These are phyloP conservation scores for Ogataea saltuana DNA, from an alignment of 805 yeast genomes.

Conservation along the genomic window DNA sequence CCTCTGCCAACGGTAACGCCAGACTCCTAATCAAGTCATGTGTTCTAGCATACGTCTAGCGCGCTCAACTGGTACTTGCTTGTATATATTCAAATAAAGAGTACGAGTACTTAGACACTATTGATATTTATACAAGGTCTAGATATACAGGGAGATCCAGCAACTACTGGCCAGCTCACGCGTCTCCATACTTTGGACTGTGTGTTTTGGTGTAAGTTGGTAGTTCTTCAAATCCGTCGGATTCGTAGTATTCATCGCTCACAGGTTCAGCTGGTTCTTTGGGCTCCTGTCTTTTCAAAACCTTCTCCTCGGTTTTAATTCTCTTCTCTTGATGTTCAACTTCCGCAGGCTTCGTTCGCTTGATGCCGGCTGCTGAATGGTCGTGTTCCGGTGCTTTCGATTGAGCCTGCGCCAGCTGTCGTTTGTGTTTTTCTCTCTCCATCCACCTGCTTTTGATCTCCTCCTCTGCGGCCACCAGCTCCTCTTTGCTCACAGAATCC, in stretches of 20 bases:
- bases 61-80: neutral
- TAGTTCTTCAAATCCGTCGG: constrained; percentile 40
- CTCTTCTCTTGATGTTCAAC: constrained; percentile 10
- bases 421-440: constrained; percentile 46
- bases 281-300: constrained; percentile 6
- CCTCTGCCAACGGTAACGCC: constrained; percentile 70
- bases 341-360: constrained; percentile 16
- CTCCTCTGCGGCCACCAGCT: constrained; percentile 58
- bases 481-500: constrained; percentile 83
- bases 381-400: too few relatives aligned
- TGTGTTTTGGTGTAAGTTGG: constrained; percentile 31
- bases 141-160: too few relatives aligned
- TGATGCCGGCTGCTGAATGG: too few relatives aligned
- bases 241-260: constrained; percentile 34
- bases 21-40: constrained; percentile 47
- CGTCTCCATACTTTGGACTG: constrained; percentile 34
- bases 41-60: constrained; percentile 35
- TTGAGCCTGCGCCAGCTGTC: too few relatives aligned
- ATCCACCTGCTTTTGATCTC: constrained; percentile 64
- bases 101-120: too few relatives aligned
- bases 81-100: constrained; percentile 12
- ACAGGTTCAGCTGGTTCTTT: neutral
- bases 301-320: too few relatives aligned
- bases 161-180: constrained; percentile 5
- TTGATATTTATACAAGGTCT: constrained; percentile 13